These are phyloP conservation scores for Rosellinia necatrix DNA, from an alignment of 2,329 filamentous ascomycete species.

Conservation along the genomic window DNA sequence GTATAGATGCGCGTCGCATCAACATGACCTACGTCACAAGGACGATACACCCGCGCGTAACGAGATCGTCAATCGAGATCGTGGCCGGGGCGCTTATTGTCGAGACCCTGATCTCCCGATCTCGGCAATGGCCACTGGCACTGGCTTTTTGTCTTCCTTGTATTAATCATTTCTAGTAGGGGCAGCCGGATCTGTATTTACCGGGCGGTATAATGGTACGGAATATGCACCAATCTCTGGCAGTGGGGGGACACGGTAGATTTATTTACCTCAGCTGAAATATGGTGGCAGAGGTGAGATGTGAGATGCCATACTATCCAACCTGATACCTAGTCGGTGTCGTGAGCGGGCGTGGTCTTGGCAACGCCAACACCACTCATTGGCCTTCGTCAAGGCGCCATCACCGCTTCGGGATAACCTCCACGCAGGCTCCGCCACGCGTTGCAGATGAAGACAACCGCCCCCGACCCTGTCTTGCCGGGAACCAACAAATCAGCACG, in stretches of 20 bases:
- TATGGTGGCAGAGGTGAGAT: constrained; percentile 2
- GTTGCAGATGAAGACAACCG: constrained; percentile 20
- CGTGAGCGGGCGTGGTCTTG: constrained; percentile 16
- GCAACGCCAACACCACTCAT: constrained; percentile 9
- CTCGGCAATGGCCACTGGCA: constrained; percentile 4
- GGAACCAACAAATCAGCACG: constrained; percentile 14
- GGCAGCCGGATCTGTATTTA: not conserved
- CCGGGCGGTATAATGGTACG: not conserved
- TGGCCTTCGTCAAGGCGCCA: constrained; percentile 9
- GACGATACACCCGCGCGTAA: not conserved
- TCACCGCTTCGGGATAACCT: not conserved
- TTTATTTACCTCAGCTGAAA: constrained; percentile 24
- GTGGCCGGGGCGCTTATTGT: not conserved
- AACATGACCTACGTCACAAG: constrained; percentile 13
- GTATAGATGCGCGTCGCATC: no score
- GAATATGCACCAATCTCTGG: not conserved
- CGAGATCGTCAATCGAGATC: not conserved
- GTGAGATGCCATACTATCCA: not conserved
- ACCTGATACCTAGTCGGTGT: not conserved
- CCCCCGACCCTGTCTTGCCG: constrained; percentile 10
- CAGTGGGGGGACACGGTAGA: not conserved
- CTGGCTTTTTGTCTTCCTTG: not conserved
- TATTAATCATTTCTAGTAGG: not conserved
- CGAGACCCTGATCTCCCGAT: constrained; percentile 8
- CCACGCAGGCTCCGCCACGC: constrained; percentile 20